Conservation (phyloP, 805 yeast species). For the Metschnikowia anglica region DNA sequence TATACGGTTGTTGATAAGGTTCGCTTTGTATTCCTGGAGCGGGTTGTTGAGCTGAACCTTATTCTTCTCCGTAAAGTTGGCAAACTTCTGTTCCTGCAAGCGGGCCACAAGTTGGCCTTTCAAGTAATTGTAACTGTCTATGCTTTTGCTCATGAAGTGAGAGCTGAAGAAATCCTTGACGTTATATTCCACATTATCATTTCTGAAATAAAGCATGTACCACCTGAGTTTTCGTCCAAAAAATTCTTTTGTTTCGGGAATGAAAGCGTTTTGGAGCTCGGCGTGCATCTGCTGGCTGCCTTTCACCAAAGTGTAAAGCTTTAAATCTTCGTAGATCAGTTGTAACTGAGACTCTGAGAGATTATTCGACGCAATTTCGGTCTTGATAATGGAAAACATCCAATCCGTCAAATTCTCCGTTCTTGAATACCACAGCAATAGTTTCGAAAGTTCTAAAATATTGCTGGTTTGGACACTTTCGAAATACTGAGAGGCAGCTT, state of each 20-base stretch:
- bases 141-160: slow-evolving; percentile 39
- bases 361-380: slow-evolving; percentile 15
- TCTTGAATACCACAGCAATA: slow-evolving; percentile 29
- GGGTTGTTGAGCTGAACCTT: slow-evolving; percentile 27
- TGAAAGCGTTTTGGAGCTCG: slow-evolving; percentile 36
- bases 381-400: slow-evolving; percentile 19
- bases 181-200: slow-evolving; percentile 45
- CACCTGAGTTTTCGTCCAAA: slow-evolving; percentile 34
- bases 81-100: slow-evolving; percentile 28
- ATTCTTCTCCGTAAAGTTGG: slow-evolving; percentile 17
- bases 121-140: slow-evolving; percentile 37
- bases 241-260: slow-evolving; percentile 32
- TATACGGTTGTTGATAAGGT: slow-evolving; percentile 29
- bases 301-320: slow-evolving; percentile 24
- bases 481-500: slow-evolving; percentile 32
- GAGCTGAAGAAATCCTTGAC: slow-evolving; percentile 38
- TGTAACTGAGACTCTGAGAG: slow-evolving; percentile 20
- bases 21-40: slow-evolving; percentile 29
- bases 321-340: slow-evolving; percentile 23
- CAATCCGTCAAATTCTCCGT: slow-evolving; percentile 26
- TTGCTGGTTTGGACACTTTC: slow-evolving; percentile 35
- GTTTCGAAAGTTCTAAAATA: slow-evolving; percentile 33
- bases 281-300: slow-evolving; percentile 34
- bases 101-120: slow-evolving; percentile 38
- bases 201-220: slow-evolving; percentile 44